A percentile compares a stretch with the other conserved stretches of the same genome.
Conservation (phyloP, 805 yeast genomes). For the Candida cerambycidarum region DNA sequence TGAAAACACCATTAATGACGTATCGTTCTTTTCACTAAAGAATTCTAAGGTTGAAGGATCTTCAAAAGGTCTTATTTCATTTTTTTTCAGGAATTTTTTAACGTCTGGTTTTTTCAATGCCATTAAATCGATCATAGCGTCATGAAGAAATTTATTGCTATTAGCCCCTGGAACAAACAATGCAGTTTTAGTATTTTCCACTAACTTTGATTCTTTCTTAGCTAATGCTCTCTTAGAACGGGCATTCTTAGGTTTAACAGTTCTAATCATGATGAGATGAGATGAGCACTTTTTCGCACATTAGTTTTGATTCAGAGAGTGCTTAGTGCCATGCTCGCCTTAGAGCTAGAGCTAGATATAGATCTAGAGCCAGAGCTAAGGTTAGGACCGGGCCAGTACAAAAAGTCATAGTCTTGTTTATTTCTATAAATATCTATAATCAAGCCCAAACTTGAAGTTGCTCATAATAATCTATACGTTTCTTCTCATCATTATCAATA, state of each 20-base stretch:
- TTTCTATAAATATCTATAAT: neutral
- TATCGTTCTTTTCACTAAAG: constrained; percentile 91
- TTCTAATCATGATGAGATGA: constrained; percentile 32
- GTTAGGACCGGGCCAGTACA: too few relatives aligned
- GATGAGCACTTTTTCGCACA: constrained; percentile 2
- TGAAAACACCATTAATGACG: constrained; percentile 77
- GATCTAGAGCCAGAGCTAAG: too few relatives aligned
- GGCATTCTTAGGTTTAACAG: constrained; percentile 82
- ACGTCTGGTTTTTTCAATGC: constrained; percentile 89
- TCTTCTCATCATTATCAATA: constrained; percentile 29
- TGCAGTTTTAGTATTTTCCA: constrained; percentile 87
- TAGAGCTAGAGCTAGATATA: too few relatives aligned
- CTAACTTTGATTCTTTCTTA: constrained; percentile 80
- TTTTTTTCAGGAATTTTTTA: constrained; percentile 84
- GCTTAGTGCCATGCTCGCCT: too few relatives aligned
- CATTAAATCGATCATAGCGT: constrained; percentile 83
- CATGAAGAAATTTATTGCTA: constrained; percentile 76
- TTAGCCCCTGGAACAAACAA: constrained; percentile 89
- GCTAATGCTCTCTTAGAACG: constrained; percentile 94
- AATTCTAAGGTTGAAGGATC: constrained; percentile 84
- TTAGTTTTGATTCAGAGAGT: too few relatives aligned
- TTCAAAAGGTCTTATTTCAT: constrained; percentile 90
- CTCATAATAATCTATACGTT: constrained; percentile 68
- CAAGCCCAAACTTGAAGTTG: constrained; percentile 71
- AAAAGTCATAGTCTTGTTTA: neutral